phyloP scores from a whole-genome alignment of 2,329 filamentous ascomycete genomes.

The Penicillium verrucosum region DNA sequence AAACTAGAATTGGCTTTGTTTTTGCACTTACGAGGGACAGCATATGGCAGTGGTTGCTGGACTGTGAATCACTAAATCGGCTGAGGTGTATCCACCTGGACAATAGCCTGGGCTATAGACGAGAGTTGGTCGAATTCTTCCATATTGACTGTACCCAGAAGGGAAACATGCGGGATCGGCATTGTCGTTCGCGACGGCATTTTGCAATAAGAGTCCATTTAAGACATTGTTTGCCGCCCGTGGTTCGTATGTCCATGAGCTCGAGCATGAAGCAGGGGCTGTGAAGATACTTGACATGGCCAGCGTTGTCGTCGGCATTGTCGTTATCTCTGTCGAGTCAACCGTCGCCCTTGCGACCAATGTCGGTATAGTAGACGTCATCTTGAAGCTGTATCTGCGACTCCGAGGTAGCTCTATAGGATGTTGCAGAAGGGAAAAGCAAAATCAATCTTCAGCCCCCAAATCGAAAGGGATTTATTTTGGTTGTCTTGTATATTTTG shows the following conservation, averaged over 20 bases:
- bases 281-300: neutral
- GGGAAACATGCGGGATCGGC: constrained; percentile 5
- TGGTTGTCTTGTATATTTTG: neutral
- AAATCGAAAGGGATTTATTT: neutral
- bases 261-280: neutral
- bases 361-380: neutral
- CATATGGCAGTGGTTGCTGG: constrained; percentile 25
- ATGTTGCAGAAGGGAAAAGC: neutral
- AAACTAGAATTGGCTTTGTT: neutral
- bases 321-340: neutral
- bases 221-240: neutral
- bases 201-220: constrained; percentile 1
- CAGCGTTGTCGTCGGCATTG: too few species aligned
- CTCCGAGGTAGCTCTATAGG: neutral
- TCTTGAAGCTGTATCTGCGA: neutral
- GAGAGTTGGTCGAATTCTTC: constrained; percentile 8
- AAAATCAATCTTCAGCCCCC: neutral
- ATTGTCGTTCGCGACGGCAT: neutral
- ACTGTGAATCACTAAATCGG: constrained; percentile 14
- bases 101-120: constrained; percentile 27
- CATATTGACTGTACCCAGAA: constrained; percentile 7
- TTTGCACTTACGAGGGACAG: constrained; percentile 14
- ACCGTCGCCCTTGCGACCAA: neutral
- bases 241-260: constrained; percentile 6
- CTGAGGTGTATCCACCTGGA: constrained; percentile 26